phyloP scores from a whole-genome alignment of 1,284 basidiomycete species.

The Lignosus rhinocerotis region DNA sequence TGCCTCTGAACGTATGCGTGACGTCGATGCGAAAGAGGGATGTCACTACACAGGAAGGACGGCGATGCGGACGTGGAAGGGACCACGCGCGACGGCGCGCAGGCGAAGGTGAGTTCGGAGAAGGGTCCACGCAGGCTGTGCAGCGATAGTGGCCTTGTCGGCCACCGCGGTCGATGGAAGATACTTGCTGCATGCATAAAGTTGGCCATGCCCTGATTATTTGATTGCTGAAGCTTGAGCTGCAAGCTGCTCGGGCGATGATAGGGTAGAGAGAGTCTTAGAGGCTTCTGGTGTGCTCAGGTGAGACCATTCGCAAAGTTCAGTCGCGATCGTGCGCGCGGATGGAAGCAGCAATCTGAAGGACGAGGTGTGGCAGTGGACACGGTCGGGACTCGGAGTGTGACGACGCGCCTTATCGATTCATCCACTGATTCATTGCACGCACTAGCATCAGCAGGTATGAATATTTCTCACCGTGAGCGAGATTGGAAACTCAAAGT shows the following conservation, averaged over 20 bases:
- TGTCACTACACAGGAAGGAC: neutral
- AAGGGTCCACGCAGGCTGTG: neutral
- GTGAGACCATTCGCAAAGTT: neutral
- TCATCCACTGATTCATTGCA: neutral
- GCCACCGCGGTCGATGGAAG: neutral
- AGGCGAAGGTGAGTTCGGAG: neutral
- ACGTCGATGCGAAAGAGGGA: neutral
- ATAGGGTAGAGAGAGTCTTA: too few relatives aligned
- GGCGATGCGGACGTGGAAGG: neutral
- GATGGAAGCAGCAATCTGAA: slow-evolving; percentile 3
- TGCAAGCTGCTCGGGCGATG: too few relatives aligned
- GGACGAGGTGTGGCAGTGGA: neutral
- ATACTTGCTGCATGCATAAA: neutral
- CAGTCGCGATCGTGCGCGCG: slow-evolving; percentile 9
- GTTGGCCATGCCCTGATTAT: too few relatives aligned
- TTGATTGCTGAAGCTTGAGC: neutral
- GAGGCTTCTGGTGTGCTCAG: neutral
- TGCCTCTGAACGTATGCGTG: neutral
- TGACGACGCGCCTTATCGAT: slow-evolving; percentile 20
- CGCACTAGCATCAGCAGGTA: neutral
- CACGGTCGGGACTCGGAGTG: neutral
- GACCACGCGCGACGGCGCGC: neutral
- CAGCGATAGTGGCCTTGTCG: neutral
- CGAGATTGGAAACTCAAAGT: neutral
- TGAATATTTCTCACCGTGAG: neutral